Conservation (phyloP, 495 filamentous ascomycete genomes). For the Tuber melanosporum region DNA sequence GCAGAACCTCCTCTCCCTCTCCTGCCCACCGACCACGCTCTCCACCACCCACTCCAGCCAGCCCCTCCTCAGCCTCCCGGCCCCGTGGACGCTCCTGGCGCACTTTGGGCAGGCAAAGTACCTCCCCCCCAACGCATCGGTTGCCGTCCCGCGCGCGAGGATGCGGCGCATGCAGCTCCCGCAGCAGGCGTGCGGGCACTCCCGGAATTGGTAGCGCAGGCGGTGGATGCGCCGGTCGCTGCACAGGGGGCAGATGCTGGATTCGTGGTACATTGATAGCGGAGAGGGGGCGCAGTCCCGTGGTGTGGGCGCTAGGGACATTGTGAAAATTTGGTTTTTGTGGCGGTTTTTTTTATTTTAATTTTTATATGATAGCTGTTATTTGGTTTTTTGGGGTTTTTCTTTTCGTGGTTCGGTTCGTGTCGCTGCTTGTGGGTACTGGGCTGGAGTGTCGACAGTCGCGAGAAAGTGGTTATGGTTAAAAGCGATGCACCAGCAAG, state of each 20-base stretch:
- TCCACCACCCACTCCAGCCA: background rate
- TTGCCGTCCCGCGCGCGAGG: background rate
- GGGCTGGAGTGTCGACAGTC: no score
- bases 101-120: background rate
- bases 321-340: no score
- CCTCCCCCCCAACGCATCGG: accelerated
- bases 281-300: background rate
- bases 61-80: background rate
- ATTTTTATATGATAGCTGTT: background rate
- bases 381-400: background rate
- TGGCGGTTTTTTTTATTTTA: background rate
- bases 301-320: background rate
- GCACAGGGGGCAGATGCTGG: background rate
- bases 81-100: background rate
- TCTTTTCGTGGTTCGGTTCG: no score
- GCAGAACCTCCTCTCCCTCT: background rate
- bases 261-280: background rate
- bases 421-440: no score
- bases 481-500: no score
- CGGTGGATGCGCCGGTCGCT: background rate
- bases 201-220: background rate
- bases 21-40: background rate
- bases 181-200: background rate
- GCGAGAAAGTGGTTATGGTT: no score
- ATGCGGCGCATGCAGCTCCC: background rate